phyloP scores from a whole-genome alignment of 1,284 basidiomycete genomes.

The Vanrija sp. region DNA sequence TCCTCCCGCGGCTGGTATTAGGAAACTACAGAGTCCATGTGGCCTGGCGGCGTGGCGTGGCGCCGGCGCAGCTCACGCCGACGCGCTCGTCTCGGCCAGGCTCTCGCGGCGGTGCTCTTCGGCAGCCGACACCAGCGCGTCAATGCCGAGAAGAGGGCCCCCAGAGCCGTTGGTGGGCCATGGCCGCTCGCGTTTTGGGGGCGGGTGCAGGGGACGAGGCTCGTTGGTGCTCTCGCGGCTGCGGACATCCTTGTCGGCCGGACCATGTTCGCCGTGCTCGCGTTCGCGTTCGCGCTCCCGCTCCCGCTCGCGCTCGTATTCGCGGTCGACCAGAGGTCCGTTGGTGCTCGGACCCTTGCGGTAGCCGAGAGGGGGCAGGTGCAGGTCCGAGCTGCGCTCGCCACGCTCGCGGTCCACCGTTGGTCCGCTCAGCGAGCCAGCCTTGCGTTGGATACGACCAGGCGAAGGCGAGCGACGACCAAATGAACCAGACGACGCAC shows the following conservation, averaged over 20 bases:
- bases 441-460: neutral
- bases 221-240: neutral
- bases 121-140: constrained; percentile 40
- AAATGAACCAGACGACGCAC: constrained; percentile 1
- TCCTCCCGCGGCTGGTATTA: too few relatives aligned
- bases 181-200: constrained; percentile 7
- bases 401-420: too few relatives aligned
- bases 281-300: neutral
- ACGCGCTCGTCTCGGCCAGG: constrained; percentile 11
- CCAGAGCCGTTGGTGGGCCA: constrained; percentile 5
- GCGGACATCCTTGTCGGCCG: neutral
- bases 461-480: constrained; percentile 13
- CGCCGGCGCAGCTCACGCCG: neutral
- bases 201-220: constrained; percentile 10
- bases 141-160: constrained; percentile 31
- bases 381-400: neutral
- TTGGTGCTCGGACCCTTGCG: neutral
- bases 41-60: too few relatives aligned
- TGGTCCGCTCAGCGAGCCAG: neutral
- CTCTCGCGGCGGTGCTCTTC: constrained; percentile 31
- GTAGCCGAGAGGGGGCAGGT: constrained; percentile 2
- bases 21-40: too few relatives aligned
- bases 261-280: neutral
- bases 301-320: neutral
- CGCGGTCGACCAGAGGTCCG: constrained; percentile 1